A percentile compares a stretch with the other conserved stretches of the same genome.
Evolutionary conservation across 2,329 filamentous ascomycete species (phyloP).

Genomic region (Talaromyces sp.): DNA sequence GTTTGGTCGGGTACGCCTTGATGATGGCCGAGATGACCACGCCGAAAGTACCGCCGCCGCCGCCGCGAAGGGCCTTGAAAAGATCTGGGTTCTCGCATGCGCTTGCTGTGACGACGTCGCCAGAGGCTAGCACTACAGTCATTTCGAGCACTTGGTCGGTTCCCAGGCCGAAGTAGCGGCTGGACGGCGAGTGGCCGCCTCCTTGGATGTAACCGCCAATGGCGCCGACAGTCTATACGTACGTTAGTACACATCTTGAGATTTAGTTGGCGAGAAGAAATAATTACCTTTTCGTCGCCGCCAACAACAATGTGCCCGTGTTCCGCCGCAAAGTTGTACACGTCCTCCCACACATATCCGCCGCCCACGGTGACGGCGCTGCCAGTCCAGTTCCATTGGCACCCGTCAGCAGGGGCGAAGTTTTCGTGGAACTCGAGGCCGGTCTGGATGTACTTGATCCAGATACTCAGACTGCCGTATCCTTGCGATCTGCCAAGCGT

Average conservation of each 20-base stretch:
- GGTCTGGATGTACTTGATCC: constrained; percentile 1
- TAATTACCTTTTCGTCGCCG: constrained; percentile 34
- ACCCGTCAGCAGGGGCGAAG: neutral
- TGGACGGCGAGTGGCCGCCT: constrained; percentile 54
- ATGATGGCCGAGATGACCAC: constrained; percentile 39
- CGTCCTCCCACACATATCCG: neutral
- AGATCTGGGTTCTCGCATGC: constrained; percentile 29
- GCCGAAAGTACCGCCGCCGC: constrained; percentile 48
- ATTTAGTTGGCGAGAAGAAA: neutral
- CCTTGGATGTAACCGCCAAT: constrained; percentile 58
- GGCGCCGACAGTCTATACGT: constrained; percentile 50
- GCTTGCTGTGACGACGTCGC: constrained; percentile 43
- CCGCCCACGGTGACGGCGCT: neutral
- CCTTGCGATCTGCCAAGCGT: neutral
- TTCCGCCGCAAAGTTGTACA: constrained; percentile 28
- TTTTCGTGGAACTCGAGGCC: neutral
- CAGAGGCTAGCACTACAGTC: constrained; percentile 51
- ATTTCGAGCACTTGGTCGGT: constrained; percentile 56
- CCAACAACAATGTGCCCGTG: constrained; percentile 50
- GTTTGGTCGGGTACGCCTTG: constrained; percentile 53
- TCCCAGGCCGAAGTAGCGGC: constrained; percentile 49
- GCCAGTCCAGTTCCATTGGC: neutral
- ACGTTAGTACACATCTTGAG: neutral
- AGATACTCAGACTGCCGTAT: constrained; percentile 5
- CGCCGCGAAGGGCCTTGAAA: constrained; percentile 48